Conservation (phyloP, 495 filamentous ascomycete genomes). For the Hypoxylon perforatum region DNA sequence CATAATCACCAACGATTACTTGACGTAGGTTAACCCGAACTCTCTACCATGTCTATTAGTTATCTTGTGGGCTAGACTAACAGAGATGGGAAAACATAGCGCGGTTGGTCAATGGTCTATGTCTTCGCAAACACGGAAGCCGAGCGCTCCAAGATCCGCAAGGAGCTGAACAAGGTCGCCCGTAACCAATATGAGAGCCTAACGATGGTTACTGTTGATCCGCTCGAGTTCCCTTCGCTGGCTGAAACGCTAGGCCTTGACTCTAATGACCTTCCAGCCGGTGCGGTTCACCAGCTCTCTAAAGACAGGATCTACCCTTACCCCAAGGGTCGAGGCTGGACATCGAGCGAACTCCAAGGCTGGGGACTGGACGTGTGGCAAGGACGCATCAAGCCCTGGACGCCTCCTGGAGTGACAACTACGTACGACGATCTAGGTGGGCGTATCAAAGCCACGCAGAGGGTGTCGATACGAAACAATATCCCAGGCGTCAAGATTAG, state of each 20-base stretch:
- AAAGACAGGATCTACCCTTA: conserved; percentile 50
- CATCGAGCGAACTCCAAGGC: conserved; percentile 36
- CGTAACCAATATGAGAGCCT: conserved; percentile 54
- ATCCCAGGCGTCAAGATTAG: conserved; percentile 47
- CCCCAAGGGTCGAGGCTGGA: conserved; percentile 41
- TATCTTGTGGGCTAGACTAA: conserved; percentile 2
- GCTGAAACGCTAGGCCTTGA: conserved; percentile 48
- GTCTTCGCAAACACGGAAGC: conserved; percentile 49
- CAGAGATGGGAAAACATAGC: conserved; percentile 30
- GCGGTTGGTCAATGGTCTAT: conserved; percentile 55
- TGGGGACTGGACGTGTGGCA: conserved; percentile 51
- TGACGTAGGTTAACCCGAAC: conserved; percentile 42
- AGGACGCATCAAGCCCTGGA: conserved; percentile 48
- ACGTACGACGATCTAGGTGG: conserved; percentile 41
- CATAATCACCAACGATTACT: conserved; percentile 51
- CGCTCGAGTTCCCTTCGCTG: conserved; percentile 55
- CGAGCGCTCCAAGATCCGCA: conserved; percentile 44
- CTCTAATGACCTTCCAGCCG: conserved; percentile 39
- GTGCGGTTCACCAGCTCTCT: conserved; percentile 50
- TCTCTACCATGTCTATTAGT: neutral
- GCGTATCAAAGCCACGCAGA: conserved; percentile 37
- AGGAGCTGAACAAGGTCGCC: conserved; percentile 50
- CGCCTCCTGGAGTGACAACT: conserved; percentile 43
- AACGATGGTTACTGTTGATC: conserved; percentile 53
- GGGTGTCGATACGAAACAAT: conserved; percentile 31